Evolutionary conservation across 1,284 basidiomycete species (phyloP), one percentile per base, ranked within the genome.

Genomic region (Papiliotrema terrestris): DNA sequence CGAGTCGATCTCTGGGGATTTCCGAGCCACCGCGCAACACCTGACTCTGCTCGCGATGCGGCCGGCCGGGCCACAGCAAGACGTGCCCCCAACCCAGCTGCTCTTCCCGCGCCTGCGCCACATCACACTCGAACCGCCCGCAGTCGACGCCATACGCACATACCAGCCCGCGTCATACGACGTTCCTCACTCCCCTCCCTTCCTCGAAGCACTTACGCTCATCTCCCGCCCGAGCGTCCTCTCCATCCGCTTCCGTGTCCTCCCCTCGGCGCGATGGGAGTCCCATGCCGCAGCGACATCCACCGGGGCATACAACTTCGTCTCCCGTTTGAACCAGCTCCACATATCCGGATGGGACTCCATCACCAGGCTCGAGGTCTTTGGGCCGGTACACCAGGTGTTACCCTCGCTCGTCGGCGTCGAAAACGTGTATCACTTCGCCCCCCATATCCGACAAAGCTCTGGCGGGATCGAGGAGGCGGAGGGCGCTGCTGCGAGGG

Each of bases 311-410:
- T 68, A 67, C 41, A 58, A 60, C 48, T 49, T 70, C 8, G 53
- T 62, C 9, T 32, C 55, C 14, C 51, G 66, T 25, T 25, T 72
- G 8, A 52, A 51, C 32, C 55, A 45, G 8, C 54, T 70, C 1
- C 42, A 52, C 2, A 50, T 54, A 19, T 35, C 47, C 6, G 65
- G 60, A 41, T 50, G 59, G 41, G 41, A 52, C 14, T 23, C 35
- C 15, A 20, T 57, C 17, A 51, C 49, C 8, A 51, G 44, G 0
- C 61, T 66, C 39, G 50, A 20, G 13, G 59, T 60, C 8, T 67
- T 69, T 52, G 61, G 67, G 46, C 49, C 68, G 29, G 63, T 67
- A 17, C 61, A 63, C 52, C 69, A 72, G 49, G 60, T 69, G 2
- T 55, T 65, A 11, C 68, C 69, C 13, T 54, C 56, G 9, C 45